Percentiles rank a stretch among this genome's conserved stretches.
These are phyloP conservation scores for Artemisia princeps DNA, from an alignment of 140 eudicot species.

Conservation along the genomic window DNA sequence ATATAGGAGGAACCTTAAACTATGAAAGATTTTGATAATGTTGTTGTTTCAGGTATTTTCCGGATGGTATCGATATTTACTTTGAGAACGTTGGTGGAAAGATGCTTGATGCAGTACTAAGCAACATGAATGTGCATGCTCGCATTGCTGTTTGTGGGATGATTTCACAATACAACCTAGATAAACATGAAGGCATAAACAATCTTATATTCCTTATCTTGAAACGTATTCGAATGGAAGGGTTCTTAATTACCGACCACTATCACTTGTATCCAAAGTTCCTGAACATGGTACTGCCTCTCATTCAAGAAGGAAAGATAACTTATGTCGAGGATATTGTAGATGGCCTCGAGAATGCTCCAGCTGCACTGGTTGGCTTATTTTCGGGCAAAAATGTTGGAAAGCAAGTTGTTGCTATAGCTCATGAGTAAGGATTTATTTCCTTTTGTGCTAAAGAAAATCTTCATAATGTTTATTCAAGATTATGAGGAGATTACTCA, in stretches of 20 bases:
- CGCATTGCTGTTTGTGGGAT: conserved; percentile 32
- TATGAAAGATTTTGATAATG: too few relatives aligned
- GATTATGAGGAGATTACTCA: too few relatives aligned
- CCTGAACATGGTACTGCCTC: conserved; percentile 24
- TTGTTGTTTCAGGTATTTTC: conserved; percentile 26
- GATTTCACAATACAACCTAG: conserved; percentile 36
- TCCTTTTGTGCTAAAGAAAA: too few relatives aligned
- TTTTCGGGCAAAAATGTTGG: conserved; percentile 29
- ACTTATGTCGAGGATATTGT: conserved; percentile 26
- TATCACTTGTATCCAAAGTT: conserved; percentile 30
- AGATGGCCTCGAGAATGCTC: conserved; percentile 29
- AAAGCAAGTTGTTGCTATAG: conserved; percentile 27
- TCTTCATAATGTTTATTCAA: too few relatives aligned
- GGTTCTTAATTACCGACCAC: conserved; percentile 19
- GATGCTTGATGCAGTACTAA: conserved; percentile 35
- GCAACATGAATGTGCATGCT: conserved; percentile 28
- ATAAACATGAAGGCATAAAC: conserved; percentile 22
- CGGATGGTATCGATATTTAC: conserved; percentile 31
- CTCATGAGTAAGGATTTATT: neutral
- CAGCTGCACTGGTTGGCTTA: conserved; percentile 25
- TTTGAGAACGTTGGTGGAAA: conserved; percentile 37
- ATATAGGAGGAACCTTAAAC: neutral
- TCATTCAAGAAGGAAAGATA: conserved; percentile 23
- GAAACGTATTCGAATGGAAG: conserved; percentile 24
- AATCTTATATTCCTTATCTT: conserved; percentile 20